These are phyloP conservation scores for Geranomyces variabilis DNA, from an alignment of 192 early-diverging fungal species.

Conservation along the genomic window DNA sequence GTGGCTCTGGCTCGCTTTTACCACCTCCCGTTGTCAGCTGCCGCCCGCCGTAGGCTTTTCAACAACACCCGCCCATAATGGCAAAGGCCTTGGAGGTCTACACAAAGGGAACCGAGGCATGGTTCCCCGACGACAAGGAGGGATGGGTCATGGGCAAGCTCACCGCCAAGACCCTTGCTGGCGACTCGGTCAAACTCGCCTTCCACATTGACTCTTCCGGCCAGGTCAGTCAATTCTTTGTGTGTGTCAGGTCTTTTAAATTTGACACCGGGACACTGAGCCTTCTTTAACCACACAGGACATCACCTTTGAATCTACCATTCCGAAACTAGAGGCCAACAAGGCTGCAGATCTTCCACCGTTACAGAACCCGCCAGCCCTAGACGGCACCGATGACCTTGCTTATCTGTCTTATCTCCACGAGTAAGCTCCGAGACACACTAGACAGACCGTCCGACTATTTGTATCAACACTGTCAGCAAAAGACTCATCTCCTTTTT, in stretches of 20 bases:
- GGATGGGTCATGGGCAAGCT: constrained; percentile 82
- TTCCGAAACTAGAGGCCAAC: constrained; percentile 67
- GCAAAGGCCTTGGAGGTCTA: constrained; percentile 38
- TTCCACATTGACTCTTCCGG: constrained; percentile 26
- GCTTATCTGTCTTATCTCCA: constrained; percentile 91
- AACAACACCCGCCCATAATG: constrained; percentile 15
- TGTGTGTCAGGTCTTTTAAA: not conserved
- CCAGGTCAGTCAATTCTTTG: constrained; percentile 11
- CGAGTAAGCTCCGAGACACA: no score
- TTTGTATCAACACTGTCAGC: not conserved
- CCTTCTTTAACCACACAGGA: no score
- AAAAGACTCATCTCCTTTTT: not conserved
- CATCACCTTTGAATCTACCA: constrained; percentile 70
- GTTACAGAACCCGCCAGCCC: constrained; percentile 87
- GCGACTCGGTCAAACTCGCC: constrained; percentile 52
- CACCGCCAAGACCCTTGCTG: constrained; percentile 55
- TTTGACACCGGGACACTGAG: no score
- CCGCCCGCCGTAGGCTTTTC: no score
- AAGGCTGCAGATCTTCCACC: constrained; percentile 80
- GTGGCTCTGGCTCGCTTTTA: no score
- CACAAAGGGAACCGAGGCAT: constrained; percentile 66
- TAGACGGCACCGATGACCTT: constrained; percentile 78
- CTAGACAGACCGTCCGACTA: not conserved
- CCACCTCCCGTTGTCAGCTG: no score
- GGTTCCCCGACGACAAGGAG: constrained; percentile 85